Conservation (phyloP, 192 early-diverging fungal genomes). For the Geranomyces variabilis region DNA sequence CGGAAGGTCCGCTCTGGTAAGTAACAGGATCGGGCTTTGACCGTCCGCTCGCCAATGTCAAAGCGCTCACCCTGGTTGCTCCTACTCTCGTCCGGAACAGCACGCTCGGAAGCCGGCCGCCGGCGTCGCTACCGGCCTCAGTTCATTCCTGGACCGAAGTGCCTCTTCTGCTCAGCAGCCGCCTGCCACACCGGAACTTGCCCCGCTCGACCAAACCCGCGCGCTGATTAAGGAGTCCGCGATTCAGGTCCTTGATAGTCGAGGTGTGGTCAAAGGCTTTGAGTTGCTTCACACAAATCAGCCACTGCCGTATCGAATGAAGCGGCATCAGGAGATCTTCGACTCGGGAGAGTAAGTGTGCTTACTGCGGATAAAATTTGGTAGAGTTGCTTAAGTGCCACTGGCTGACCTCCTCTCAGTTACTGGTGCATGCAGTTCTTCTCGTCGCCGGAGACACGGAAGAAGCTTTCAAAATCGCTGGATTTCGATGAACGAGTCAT, state of each 20-base stretch:
- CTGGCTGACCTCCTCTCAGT: conserved; percentile 10
- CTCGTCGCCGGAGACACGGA: conserved; percentile 40
- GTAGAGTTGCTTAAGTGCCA: no score
- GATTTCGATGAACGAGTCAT: conserved; percentile 52
- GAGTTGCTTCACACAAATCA: conserved; percentile 57
- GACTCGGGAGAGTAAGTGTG: conserved; percentile 35
- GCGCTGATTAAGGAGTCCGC: conserved; percentile 74
- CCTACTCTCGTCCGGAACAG: background rate
- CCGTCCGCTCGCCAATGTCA: background rate
- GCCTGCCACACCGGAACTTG: background rate
- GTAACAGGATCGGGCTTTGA: background rate
- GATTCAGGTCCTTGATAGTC: conserved; percentile 74
- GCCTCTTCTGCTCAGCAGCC: background rate
- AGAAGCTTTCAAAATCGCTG: conserved; percentile 38
- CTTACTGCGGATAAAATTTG: no score
- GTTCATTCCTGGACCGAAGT: no score
- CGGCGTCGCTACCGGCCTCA: no score
- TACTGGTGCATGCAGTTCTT: conserved; percentile 56
- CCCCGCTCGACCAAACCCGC: conserved; percentile 12
- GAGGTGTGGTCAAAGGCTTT: conserved; percentile 86
- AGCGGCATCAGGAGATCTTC: conserved; percentile 78
- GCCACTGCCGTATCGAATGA: conserved; percentile 80
- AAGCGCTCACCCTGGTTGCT: background rate
- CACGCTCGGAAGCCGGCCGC: background rate
- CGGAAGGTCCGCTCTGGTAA: background rate